phyloP scores from a whole-genome alignment of 306 rosid genomes.

The Quercus rubra region DNA sequence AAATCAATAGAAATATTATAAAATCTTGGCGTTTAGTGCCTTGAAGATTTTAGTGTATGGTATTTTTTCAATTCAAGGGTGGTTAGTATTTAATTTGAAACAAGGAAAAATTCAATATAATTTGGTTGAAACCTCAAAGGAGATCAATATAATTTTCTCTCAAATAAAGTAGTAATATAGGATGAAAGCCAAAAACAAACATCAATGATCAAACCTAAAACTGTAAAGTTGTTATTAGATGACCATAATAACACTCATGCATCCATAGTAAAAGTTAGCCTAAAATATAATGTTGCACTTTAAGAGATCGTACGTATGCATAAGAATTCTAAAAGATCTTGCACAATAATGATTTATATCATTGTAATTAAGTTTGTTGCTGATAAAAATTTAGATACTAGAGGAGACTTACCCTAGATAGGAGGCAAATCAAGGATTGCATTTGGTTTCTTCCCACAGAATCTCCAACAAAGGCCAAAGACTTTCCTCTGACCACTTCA shows the following conservation, averaged over 20 bases:
- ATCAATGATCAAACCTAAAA: neutral
- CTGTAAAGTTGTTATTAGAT: neutral
- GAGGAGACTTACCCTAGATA: slow-evolving; percentile 36
- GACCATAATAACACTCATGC: neutral
- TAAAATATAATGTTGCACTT: neutral
- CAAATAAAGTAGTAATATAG: neutral
- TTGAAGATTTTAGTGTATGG: no score
- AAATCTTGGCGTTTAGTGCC: no score
- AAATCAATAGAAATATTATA: no score
- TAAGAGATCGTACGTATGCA: neutral
- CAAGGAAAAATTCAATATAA: no score
- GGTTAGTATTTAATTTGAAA: no score
- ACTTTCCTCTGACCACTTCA: slow-evolving; percentile 66
- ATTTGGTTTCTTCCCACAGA: slow-evolving; percentile 95
- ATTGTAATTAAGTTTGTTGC: neutral
- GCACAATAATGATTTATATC: neutral
- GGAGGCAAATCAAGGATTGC: slow-evolving; percentile 72
- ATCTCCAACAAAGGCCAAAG: slow-evolving; percentile 91
- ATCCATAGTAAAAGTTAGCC: neutral
- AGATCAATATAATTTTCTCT: no score
- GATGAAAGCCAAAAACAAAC: neutral
- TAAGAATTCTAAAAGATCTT: neutral
- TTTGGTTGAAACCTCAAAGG: no score
- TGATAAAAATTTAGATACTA: neutral
- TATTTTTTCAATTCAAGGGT: no score